phyloP scores from a whole-genome alignment of 495 filamentous ascomycete species.

The Penicillium silybi region DNA sequence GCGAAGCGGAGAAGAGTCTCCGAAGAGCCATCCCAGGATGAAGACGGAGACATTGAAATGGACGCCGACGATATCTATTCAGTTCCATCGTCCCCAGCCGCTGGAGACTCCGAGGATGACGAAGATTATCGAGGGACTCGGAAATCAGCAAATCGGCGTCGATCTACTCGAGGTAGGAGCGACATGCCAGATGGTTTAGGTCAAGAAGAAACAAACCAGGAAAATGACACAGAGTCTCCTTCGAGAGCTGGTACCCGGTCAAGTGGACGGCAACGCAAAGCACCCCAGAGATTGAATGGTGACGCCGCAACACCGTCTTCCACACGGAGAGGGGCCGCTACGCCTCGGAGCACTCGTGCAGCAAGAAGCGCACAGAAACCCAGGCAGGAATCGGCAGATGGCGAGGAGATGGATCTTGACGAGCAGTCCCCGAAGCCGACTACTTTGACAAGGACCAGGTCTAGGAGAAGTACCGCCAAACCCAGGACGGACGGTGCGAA shows the following conservation, averaged over 20 bases:
- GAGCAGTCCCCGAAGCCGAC: conserved; percentile 17
- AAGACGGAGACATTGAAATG: conserved; percentile 38
- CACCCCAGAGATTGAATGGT: conserved; percentile 36
- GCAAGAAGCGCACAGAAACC: conserved; percentile 23
- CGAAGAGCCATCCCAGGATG: conserved; percentile 21
- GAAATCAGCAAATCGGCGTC: conserved; percentile 24
- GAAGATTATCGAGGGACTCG: conserved; percentile 16
- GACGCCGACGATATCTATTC: conserved; percentile 15
- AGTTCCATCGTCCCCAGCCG: conserved; percentile 18
- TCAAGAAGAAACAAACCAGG: conserved; percentile 2
- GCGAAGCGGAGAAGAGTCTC: conserved; percentile 42
- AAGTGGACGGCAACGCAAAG: conserved; percentile 41
- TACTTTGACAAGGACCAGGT: conserved; percentile 23
- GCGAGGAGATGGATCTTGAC: conserved; percentile 20
- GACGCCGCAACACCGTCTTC: conserved; percentile 23
- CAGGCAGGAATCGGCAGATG: conserved; percentile 13
- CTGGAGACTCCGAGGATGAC: conserved; percentile 9
- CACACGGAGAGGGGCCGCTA: conserved; percentile 19
- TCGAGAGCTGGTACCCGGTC: conserved; percentile 27
- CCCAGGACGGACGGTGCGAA: conserved; percentile 11
- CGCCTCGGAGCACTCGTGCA: conserved; percentile 21
- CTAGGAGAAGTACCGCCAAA: conserved; percentile 25
- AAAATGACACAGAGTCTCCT: conserved; percentile 21
- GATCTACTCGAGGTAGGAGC: conserved; percentile 17
- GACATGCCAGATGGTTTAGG: conserved; percentile 2